phyloP scores from a whole-genome alignment of 345 rosid genomes.

The Brassica carinata region DNA sequence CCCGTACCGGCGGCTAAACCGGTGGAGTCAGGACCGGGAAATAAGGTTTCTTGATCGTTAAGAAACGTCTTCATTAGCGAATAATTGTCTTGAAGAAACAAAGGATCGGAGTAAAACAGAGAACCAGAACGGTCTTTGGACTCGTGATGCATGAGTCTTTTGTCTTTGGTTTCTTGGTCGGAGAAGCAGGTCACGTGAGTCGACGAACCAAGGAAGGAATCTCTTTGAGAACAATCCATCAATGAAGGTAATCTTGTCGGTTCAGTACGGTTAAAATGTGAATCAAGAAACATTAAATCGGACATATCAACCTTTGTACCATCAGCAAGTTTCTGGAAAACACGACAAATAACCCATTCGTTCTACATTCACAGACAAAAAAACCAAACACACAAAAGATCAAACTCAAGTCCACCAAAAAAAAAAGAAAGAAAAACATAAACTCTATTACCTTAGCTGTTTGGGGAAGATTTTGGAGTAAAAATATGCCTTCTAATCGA shows the following conservation, averaged over 20 bases:
- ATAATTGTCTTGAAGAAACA: slow-evolving; percentile 51
- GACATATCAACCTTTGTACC: slow-evolving; percentile 57
- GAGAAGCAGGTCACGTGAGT: slow-evolving; percentile 94
- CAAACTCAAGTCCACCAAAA: not conserved
- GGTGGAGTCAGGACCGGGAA: slow-evolving; percentile 30
- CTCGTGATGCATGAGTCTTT: slow-evolving; percentile 42
- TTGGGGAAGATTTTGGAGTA: slow-evolving; percentile 57
- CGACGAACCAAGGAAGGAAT: slow-evolving; percentile 29
- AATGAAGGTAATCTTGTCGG: slow-evolving; percentile 56
- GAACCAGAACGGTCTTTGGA: slow-evolving; percentile 42
- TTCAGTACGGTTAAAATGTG: slow-evolving; percentile 34
- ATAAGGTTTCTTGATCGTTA: slow-evolving; percentile 41
- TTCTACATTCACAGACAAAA: slow-evolving; percentile 49
- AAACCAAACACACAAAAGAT: not conserved
- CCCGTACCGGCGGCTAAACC: slow-evolving; percentile 40
- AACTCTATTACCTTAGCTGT: slow-evolving; percentile 49
- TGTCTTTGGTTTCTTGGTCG: slow-evolving; percentile 47
- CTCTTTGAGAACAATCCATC: slow-evolving; percentile 55
- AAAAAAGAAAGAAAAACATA: not conserved
- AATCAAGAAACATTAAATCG: slow-evolving; percentile 42
- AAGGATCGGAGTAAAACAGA: slow-evolving; percentile 49
- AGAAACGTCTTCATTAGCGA: slow-evolving; percentile 54
- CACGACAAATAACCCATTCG: slow-evolving; percentile 82
- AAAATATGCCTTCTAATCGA: slow-evolving; percentile 71
- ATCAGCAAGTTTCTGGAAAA: slow-evolving; percentile 57